Conservation (phyloP, 2,329 filamentous ascomycete genomes). For the Aspergillus sp. region DNA sequence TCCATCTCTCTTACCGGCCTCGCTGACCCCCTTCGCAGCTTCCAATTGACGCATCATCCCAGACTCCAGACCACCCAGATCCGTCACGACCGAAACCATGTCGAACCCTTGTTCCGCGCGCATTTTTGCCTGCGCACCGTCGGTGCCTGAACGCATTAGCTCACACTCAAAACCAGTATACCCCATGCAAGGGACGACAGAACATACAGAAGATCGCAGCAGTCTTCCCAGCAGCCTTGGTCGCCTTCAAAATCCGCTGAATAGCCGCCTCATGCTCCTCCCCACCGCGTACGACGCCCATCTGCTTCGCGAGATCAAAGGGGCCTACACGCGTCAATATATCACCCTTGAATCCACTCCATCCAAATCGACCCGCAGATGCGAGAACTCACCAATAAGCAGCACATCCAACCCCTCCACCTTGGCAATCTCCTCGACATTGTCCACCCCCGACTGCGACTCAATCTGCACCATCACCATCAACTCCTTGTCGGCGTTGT, state of each 20-base stretch:
- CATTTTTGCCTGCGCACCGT: constrained; percentile 33
- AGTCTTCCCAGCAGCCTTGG: constrained; percentile 37
- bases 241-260: constrained; percentile 33
- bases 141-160: constrained; percentile 10
- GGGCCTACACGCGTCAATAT: constrained; percentile 19
- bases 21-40: constrained; percentile 25
- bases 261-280: constrained; percentile 43
- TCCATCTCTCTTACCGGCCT: not conserved
- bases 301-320: constrained; percentile 40
- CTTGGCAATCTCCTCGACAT: constrained; percentile 44
- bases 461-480: constrained; percentile 43
- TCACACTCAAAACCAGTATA: constrained; percentile 5
- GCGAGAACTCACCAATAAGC: constrained; percentile 32
- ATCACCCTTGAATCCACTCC: no score
- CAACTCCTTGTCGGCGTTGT: constrained; percentile 30
- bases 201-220: constrained; percentile 42
- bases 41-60: constrained; percentile 34
- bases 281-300: constrained; percentile 34
- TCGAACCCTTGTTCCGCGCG: constrained; percentile 40
- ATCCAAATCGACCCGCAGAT: no score
- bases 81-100: constrained; percentile 42
- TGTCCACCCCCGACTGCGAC: constrained; percentile 40
- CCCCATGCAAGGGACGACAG: not conserved
- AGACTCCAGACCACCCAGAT: constrained; percentile 32
- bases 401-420: constrained; percentile 43